Evolutionary conservation across 129 eudicot genomes (phyloP).

Genomic region (Saposhnikovia divaricata): DNA sequence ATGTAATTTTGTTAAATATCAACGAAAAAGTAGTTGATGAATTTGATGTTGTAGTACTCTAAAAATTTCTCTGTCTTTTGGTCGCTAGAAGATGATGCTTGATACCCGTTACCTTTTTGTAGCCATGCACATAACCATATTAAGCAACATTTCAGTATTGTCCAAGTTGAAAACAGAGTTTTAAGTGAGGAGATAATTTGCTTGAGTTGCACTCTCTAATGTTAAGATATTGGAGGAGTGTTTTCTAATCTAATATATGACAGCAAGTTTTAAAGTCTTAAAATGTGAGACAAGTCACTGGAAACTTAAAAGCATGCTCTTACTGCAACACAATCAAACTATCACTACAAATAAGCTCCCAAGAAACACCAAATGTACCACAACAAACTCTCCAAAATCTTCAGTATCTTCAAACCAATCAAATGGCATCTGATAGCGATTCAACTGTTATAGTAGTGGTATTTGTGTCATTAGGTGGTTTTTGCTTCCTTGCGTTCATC

Average conservation of each 20-base stretch:
- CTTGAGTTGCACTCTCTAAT: background rate
- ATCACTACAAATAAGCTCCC: slow-evolving; percentile 34
- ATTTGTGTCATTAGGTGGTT: slow-evolving; percentile 47
- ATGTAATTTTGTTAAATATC: background rate
- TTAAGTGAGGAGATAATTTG: background rate
- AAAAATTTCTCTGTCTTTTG: background rate
- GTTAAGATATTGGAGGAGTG: slow-evolving; percentile 26
- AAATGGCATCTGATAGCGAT: slow-evolving; percentile 25
- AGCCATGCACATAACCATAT: background rate
- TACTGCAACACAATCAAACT: slow-evolving; percentile 2
- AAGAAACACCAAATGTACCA: slow-evolving; percentile 4
- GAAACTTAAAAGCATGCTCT: slow-evolving; percentile 44
- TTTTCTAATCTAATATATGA: slow-evolving; percentile 39
- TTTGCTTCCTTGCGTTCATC: slow-evolving; percentile 42
- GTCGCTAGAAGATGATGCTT: background rate
- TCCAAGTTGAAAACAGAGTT: background rate
- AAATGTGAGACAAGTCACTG: slow-evolving; percentile 48
- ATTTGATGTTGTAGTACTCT: background rate
- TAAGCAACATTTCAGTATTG: background rate
- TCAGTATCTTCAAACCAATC: background rate
- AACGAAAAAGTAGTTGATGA: background rate
- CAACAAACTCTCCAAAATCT: slow-evolving; percentile 23
- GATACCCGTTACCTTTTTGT: background rate
- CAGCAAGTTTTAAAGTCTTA: slow-evolving; percentile 29
- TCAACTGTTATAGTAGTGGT: slow-evolving; percentile 40